Conservation (phyloP, 495 filamentous ascomycete species). For the Lasiosphaeris hirsuta region DNA sequence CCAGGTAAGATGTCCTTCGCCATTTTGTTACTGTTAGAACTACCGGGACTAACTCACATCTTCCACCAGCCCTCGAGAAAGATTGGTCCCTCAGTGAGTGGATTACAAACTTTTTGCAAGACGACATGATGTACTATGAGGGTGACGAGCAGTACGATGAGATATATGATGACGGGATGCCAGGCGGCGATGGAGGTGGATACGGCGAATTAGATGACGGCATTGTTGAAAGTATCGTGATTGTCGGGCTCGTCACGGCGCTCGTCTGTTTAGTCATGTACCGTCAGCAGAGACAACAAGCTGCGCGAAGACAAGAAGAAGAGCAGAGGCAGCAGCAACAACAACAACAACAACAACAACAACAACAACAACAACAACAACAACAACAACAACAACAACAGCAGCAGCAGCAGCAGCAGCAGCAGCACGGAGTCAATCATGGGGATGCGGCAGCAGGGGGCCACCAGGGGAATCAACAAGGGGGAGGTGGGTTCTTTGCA, state of each 20-base stretch:
- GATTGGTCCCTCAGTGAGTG: constrained; percentile 77
- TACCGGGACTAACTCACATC: constrained; percentile 6
- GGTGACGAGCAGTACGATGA: constrained; percentile 55
- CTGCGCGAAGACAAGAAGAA: constrained; percentile 38
- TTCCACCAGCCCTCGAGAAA: constrained; percentile 55
- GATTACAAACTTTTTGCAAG: constrained; percentile 77
- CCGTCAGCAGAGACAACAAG: constrained; percentile 69
- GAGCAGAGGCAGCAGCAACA: constrained; percentile 34
- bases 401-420: constrained; percentile 8
- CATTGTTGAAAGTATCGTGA: constrained; percentile 78
- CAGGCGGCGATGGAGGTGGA: constrained; percentile 47
- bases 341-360: constrained; percentile 20
- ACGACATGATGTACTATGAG: constrained; percentile 63
- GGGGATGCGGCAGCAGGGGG: too few species aligned
- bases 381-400: too few species aligned
- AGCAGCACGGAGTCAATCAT: too few species aligned
- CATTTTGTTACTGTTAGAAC: background rate
- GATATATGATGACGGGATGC: constrained; percentile 53
- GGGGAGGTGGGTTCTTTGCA: constrained; percentile 52
- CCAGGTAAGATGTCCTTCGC: constrained; percentile 57
- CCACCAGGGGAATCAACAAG: constrained; percentile 26
- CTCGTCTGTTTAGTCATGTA: constrained; percentile 79
- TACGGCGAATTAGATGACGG: constrained; percentile 64
- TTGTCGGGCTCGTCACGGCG: constrained; percentile 70
- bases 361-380: constrained; percentile 4